These are phyloP conservation scores for Tolypocladium sp. DNA, from an alignment of 2,329 filamentous ascomycete genomes.

Conservation along the genomic window DNA sequence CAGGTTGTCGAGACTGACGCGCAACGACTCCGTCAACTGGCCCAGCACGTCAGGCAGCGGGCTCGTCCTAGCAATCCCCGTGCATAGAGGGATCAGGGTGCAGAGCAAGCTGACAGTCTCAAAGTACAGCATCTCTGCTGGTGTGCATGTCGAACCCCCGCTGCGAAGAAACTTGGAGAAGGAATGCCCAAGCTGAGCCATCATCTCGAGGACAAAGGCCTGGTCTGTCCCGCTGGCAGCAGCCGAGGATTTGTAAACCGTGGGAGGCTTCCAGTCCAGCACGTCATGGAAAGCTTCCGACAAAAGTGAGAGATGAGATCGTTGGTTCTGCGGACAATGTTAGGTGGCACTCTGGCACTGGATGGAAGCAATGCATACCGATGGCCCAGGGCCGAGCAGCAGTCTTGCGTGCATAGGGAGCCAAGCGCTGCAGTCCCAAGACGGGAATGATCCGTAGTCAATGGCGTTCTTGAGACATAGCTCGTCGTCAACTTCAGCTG, in stretches of 20 bases:
- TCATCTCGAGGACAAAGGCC: constrained; percentile 31
- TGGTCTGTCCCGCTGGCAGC: constrained; percentile 31
- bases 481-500: constrained; percentile 32
- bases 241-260: constrained; percentile 38
- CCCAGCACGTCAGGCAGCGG: constrained; percentile 13
- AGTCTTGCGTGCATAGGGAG: constrained; percentile 33
- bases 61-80: constrained; percentile 12
- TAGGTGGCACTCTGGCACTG: background rate
- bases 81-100: constrained; percentile 20
- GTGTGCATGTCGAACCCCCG: constrained; percentile 23
- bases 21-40: constrained; percentile 16
- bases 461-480: constrained; percentile 31
- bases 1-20: constrained; percentile 16
- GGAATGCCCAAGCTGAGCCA: constrained; percentile 32
- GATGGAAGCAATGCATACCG: constrained; percentile 26
- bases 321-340: constrained; percentile 27
- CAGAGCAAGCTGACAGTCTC: constrained; percentile 32
- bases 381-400: constrained; percentile 40
- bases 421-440: constrained; percentile 29
- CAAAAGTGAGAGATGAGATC: constrained; percentile 39
- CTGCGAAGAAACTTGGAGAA: constrained; percentile 28
- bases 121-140: constrained; percentile 33
- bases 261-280: constrained; percentile 36
- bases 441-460: constrained; percentile 44
- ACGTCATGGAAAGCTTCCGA: constrained; percentile 43